Conservation (phyloP, 1,139 yeast genomes). For the Neolecta irregularis region DNA sequence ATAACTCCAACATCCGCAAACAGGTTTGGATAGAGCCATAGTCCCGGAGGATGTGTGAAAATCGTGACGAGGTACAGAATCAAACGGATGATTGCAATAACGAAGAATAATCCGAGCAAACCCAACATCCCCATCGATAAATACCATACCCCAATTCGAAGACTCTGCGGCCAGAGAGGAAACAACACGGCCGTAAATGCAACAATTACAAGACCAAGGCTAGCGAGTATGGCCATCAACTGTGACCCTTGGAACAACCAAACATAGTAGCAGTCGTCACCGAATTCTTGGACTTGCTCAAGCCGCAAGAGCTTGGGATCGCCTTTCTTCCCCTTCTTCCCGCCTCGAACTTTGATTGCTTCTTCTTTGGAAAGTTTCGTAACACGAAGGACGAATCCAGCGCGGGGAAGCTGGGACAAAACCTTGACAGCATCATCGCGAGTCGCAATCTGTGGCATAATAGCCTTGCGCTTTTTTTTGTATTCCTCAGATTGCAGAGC, state of each 20-base stretch:
- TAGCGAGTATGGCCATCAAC: conserved; percentile 38
- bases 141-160: conserved; percentile 89
- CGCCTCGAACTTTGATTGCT: too few relatives aligned
- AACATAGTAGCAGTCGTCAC: conserved; percentile 65
- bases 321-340: conserved; percentile 52
- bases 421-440: conserved; percentile 46
- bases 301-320: conserved; percentile 52
- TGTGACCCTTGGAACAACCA: conserved; percentile 80
- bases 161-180: conserved; percentile 89
- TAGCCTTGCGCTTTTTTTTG: conserved; percentile 36
- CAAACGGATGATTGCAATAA: conserved; percentile 62
- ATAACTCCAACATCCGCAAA: conserved; percentile 91
- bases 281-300: conserved; percentile 51
- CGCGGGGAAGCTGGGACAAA: conserved; percentile 53
- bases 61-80: conserved; percentile 52
- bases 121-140: conserved; percentile 65
- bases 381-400: conserved; percentile 61
- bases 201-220: conserved; percentile 47
- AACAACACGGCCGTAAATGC: conserved; percentile 68
- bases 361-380: conserved; percentile 29
- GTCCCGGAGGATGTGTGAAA: conserved; percentile 46
- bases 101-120: conserved; percentile 60
- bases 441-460: conserved; percentile 42
- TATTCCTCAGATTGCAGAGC: conserved; percentile 67
- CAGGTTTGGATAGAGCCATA: conserved; percentile 92